Conservation (phyloP, 495 filamentous ascomycete species). For the Cetradonia linearis region DNA sequence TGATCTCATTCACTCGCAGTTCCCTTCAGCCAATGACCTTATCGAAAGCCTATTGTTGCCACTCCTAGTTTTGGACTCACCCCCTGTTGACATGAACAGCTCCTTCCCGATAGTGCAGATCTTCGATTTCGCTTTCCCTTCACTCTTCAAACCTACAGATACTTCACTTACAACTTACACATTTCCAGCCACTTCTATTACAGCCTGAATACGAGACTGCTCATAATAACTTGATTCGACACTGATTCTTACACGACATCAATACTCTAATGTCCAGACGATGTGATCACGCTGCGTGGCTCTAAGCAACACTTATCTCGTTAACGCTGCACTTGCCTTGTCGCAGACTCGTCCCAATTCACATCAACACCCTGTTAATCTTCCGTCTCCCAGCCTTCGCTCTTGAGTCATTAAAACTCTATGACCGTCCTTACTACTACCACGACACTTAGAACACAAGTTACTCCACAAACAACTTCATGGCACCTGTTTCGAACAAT, state of each 20-base stretch:
- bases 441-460: not conserved
- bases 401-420: not conserved
- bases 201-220: not conserved
- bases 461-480: not conserved
- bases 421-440: too few species aligned
- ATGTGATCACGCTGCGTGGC: not conserved
- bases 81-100: not conserved
- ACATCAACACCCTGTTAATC: not conserved
- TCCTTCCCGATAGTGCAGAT: not conserved
- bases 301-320: not conserved
- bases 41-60: not conserved
- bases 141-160: not conserved
- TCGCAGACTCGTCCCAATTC: not conserved
- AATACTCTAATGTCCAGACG: not conserved
- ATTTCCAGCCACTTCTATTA: too few species aligned
- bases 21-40: not conserved
- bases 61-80: not conserved
- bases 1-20: not conserved
- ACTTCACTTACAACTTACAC: not conserved
- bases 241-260: not conserved
- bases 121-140: not conserved
- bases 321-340: not conserved
- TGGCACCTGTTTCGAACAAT: not conserved
- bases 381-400: not conserved
- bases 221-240: not conserved